A percentile compares a stretch with the other conserved stretches of the same genome.
Conservation (phyloP, 306 rosid species). For the Sophora flavescens region DNA sequence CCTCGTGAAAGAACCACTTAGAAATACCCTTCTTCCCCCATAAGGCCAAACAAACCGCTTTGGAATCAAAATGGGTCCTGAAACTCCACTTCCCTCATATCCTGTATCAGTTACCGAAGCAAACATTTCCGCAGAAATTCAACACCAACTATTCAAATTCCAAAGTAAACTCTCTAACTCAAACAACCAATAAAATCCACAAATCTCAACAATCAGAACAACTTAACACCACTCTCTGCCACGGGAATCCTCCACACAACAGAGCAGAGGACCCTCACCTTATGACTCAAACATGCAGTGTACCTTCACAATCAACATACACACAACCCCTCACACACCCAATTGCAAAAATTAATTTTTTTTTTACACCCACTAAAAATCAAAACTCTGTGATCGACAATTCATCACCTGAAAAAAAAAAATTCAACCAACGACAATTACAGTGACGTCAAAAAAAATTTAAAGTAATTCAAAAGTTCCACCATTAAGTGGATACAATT, state of each 20-base stretch:
- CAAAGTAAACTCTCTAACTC: slow-evolving; percentile 31
- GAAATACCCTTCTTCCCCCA: slow-evolving; percentile 79
- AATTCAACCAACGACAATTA: slow-evolving; percentile 44
- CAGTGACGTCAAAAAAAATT: slow-evolving; percentile 4
- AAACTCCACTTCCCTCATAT: slow-evolving; percentile 54
- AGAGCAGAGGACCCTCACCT: slow-evolving; percentile 82
- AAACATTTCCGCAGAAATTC: slow-evolving; percentile 66
- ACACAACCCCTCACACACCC: slow-evolving; percentile 10
- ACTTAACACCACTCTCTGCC: slow-evolving; percentile 42
- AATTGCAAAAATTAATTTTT: slow-evolving; percentile 16
- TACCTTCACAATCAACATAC: slow-evolving; percentile 44
- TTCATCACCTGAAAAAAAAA: slow-evolving; percentile 44
- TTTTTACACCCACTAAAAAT: slow-evolving; percentile 41
- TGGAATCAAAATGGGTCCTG: slow-evolving; percentile 67
- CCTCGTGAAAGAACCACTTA: slow-evolving; percentile 82
- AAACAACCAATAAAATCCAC: slow-evolving; percentile 23
- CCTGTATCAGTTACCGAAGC: slow-evolving; percentile 60
- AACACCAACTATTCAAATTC: slow-evolving; percentile 15
- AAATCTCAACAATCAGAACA: slow-evolving; percentile 29
- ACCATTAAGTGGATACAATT: slow-evolving; percentile 31
- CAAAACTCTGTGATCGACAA: slow-evolving; percentile 50
- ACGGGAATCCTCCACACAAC: slow-evolving; percentile 73
- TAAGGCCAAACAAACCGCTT: slow-evolving; percentile 75
- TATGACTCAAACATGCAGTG: slow-evolving; percentile 65
- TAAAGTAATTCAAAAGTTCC: slow-evolving; percentile 29